Conservation (phyloP, 257 asterid genomes). For the Solanum neorickii region DNA sequence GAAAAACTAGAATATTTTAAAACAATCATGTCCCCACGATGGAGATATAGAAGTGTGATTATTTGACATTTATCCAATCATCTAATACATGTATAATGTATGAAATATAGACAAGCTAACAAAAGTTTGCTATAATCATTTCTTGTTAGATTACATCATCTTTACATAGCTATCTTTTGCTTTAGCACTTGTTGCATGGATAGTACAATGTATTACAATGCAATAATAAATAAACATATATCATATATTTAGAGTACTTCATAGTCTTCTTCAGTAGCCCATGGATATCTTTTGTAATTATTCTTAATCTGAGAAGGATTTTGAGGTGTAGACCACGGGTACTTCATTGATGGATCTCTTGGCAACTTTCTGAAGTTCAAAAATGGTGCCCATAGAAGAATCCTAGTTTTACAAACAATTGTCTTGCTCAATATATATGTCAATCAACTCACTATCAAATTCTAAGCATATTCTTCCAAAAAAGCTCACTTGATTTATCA, state of each 20-base stretch:
- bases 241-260: conserved; percentile 11
- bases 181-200: background rate
- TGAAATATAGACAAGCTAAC: background rate
- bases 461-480: background rate
- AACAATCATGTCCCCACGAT: background rate
- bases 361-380: conserved; percentile 80
- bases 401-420: conserved; percentile 14
- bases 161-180: background rate
- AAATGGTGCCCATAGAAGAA: conserved; percentile 81
- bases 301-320: conserved; percentile 46
- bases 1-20: background rate
- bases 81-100: background rate
- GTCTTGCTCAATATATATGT: background rate
- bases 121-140: background rate
- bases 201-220: background rate
- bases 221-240: background rate
- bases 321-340: conserved; percentile 72
- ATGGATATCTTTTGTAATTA: conserved; percentile 50
- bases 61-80: background rate
- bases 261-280: conserved; percentile 70
- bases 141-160: background rate
- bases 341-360: conserved; percentile 67
- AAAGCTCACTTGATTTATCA: background rate
- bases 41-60: background rate
- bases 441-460: background rate